phyloP scores from a whole-genome alignment of 805 yeast species.

The Wickerhamomyces ciferrii region DNA sequence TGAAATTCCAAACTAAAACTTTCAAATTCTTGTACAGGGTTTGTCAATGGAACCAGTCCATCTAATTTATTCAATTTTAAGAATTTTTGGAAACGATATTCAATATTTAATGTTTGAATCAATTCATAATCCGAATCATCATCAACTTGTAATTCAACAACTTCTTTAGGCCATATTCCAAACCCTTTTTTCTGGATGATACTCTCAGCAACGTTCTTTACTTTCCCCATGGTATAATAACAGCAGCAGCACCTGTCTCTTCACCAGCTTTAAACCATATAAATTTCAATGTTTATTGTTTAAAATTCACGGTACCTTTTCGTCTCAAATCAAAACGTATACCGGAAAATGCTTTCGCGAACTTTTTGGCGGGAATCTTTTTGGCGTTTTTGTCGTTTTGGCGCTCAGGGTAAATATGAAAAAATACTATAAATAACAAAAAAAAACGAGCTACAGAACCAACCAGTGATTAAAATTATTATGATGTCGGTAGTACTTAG shows the following conservation, averaged over 20 bases:
- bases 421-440: too few species aligned
- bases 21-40: too few species aligned
- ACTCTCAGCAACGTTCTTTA: neutral
- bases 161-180: neutral
- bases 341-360: neutral
- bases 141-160: neutral
- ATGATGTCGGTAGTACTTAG: too few species aligned
- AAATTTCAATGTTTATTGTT: neutral
- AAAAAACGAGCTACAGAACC: too few species aligned
- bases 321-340: neutral
- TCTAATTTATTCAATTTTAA: slow-evolving; percentile 2
- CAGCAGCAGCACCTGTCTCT: neutral
- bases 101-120: slow-evolving; percentile 1
- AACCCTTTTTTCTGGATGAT: neutral
- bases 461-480: too few species aligned
- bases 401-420: too few species aligned
- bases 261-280: neutral
- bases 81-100: neutral
- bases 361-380: neutral
- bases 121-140: slow-evolving; percentile 1
- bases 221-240: neutral
- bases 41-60: neutral
- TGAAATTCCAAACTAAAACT: neutral
- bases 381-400: too few species aligned
- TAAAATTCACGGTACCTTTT: too few species aligned